Base-by-base conservation (phyloP, 495 filamentous ascomycete species). In the Cladorrhinum samala region DNA sequence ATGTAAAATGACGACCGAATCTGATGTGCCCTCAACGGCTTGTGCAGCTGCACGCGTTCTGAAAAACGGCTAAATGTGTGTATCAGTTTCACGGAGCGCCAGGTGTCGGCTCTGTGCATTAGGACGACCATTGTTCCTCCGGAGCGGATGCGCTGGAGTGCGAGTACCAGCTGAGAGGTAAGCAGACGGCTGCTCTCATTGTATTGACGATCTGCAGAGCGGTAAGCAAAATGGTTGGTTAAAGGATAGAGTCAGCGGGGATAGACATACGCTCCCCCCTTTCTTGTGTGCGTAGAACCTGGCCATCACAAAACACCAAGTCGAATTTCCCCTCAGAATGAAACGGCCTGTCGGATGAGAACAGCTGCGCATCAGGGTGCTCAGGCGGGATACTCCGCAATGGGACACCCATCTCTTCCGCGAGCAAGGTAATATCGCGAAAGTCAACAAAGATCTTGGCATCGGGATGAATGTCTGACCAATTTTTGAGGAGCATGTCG, bases 221-320 rank as follows among this genome's bases (percentile, higher is more conserved):
- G n/a, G n/a, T n/a, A n/a, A n/a, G n/a, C n/a, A n/a, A n/a, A n/a
- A n/a, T n/a, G n/a, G n/a, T n/a, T n/a, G n/a, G n/a, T n/a, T n/a
- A n/a, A n/a, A n/a, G n/a, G n/a, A n/a, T n/a, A n/a, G n/a, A n/a
- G n/a, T n/a, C n/a, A n/a, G n/a, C n/a, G n/a, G 23, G 16, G 23
- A 17, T 21, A 3, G 39, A 46, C 53, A 16, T 46, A 55, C 53
- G 43, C 27, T 55, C 47, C n/a, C 11, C 14, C 16, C 75, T 59
- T 37, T 59, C 20, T 19, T 83, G 79, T 0, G 59, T 73, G 14
- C 79, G 60, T 13, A 81, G 64, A 1, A 79, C 76, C 33, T 83
- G 74, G 1, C 80, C 79, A 54, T 84, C 80, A 60, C 79, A 83
- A 37, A 85, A 61, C 11, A 79, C 67, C 1, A 84, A 68, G 49